Evolutionary conservation across 371 early-diverging fungal genomes (phyloP).

Genomic region (Funneliformis caledonium): DNA sequence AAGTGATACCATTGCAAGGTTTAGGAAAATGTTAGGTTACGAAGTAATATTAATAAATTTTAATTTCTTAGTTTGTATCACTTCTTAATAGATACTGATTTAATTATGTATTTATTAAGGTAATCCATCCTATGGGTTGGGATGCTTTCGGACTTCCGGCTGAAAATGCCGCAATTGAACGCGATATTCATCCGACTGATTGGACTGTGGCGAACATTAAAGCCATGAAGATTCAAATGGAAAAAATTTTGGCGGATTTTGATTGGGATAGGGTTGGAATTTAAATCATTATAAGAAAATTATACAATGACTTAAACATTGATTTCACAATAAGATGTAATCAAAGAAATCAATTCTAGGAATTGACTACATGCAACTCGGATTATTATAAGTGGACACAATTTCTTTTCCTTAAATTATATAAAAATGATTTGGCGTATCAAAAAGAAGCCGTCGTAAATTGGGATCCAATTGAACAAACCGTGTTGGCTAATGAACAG

Average conservation of each 20-base stretch:
- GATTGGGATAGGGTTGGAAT: slow-evolving; percentile 82
- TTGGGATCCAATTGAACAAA: slow-evolving; percentile 96
- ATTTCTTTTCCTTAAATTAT: slow-evolving; percentile 79
- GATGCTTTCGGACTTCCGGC: slow-evolving; percentile 99
- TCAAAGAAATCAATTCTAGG: slow-evolving; percentile 51
- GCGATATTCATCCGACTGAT: slow-evolving; percentile 76
- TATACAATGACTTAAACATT: not conserved
- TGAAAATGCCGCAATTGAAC: slow-evolving; percentile 97
- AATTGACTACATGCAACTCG: slow-evolving; percentile 85
- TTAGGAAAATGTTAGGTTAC: slow-evolving; percentile 74
- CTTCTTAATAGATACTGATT: too few relatives aligned
- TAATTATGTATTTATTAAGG: slow-evolving; percentile 46
- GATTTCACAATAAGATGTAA: not conserved
- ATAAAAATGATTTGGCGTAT: slow-evolving; percentile 81
- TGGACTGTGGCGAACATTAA: slow-evolving; percentile 87
- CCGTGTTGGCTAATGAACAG: slow-evolving; percentile 96
- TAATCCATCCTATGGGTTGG: slow-evolving; percentile 97
- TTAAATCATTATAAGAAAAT: not conserved
- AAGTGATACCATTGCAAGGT: slow-evolving; percentile 84
- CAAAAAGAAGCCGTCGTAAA: slow-evolving; percentile 90
- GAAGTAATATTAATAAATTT: slow-evolving; percentile 50
- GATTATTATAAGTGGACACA: slow-evolving; percentile 94
- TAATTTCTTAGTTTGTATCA: too few relatives aligned
- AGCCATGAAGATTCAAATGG: slow-evolving; percentile 82
- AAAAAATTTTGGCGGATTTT: slow-evolving; percentile 76